Percentiles rank a stretch among this genome's conserved stretches.
These are phyloP conservation scores for Coprinopsis marcescibilis DNA, from an alignment of 768 basidiomycete genomes.

Conservation along the genomic window DNA sequence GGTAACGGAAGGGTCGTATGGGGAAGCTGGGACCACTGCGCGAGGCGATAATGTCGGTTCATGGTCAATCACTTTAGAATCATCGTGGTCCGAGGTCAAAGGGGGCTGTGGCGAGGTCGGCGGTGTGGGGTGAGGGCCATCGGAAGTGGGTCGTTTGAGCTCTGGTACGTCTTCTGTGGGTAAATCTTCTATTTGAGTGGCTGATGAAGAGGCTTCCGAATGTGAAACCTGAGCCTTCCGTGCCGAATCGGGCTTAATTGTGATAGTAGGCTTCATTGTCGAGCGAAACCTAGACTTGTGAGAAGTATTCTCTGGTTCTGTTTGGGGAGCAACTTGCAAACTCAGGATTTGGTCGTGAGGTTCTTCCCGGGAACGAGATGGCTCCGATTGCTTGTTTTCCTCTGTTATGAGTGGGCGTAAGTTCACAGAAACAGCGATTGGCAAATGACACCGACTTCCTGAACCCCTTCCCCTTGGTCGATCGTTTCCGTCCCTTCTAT, in stretches of 20 bases:
- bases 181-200: neutral
- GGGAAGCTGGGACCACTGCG: constrained; percentile 39
- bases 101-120: constrained; percentile 7
- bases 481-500: constrained; percentile 68
- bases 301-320: constrained; percentile 25
- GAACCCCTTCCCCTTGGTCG: constrained; percentile 57
- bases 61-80: neutral
- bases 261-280: constrained; percentile 18
- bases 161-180: neutral
- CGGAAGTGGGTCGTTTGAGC: neutral
- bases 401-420: constrained; percentile 30
- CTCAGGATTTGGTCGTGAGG: constrained; percentile 38
- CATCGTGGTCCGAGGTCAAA: neutral
- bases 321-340: constrained; percentile 36
- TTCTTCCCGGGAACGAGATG: constrained; percentile 24
- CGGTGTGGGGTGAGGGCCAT: neutral
- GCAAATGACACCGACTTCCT: constrained; percentile 46
- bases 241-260: constrained; percentile 16
- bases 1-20: constrained; percentile 69
- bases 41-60: constrained; percentile 21
- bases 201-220: constrained; percentile 5
- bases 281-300: constrained; percentile 44
- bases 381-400: constrained; percentile 44
- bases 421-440: constrained; percentile 4
- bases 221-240: constrained; percentile 10